Evolutionary conservation across 495 filamentous ascomycete species (phyloP), one percentile per base, ranked within the genome.

Genomic region (Hamigera avellanea): DNA sequence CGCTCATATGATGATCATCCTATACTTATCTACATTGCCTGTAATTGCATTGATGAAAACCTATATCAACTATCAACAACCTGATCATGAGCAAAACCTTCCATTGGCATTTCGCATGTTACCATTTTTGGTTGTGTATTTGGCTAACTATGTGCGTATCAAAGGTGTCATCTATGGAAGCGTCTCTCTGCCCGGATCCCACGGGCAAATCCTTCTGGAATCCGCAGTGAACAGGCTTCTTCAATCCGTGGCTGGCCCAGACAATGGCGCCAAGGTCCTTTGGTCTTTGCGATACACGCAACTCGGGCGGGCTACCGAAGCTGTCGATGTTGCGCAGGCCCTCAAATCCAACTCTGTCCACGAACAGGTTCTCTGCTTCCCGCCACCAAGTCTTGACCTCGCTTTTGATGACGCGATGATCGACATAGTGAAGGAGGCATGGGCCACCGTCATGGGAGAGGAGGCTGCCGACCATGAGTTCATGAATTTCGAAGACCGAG

Each of bases 1-100:
- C 59, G 57, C 64, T 61, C 70, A 70, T 62, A 86, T 88, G 87
- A 93, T 86, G 76, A 80, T 64, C 67, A 55, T 45, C 48, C 64
- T 66, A 86, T 80, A 89, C 86, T 95, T 95, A 95, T 91, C 87
- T 95, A 95, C 87, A 94, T 94, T 94, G 83, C 79, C 87, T 85
- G 83, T 76, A 76, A 72, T 61, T 64, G n/a, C 64, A 63, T 77
- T 89, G 86, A 86, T 76, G 83, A 84, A 69, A 76, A 49, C n/a
- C 40, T 54, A 43, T 70, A 81, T 75, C 75, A 84, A 77, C 83
- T n/a, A n/a, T n/a, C n/a, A 78, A 85, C 80, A 84, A 76, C 70
- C 87, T 95, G 87, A 95, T 77, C 52, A 58, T 51, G 58, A 67
- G 63, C n/a, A n/a, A n/a, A n/a, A n/a, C n/a, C n/a, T n/a, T n/a